Percentiles rank a stretch among this genome's conserved stretches.
Conservation (phyloP, 176 grass and related monocot genomes). For the Eragrostis nindensis region DNA sequence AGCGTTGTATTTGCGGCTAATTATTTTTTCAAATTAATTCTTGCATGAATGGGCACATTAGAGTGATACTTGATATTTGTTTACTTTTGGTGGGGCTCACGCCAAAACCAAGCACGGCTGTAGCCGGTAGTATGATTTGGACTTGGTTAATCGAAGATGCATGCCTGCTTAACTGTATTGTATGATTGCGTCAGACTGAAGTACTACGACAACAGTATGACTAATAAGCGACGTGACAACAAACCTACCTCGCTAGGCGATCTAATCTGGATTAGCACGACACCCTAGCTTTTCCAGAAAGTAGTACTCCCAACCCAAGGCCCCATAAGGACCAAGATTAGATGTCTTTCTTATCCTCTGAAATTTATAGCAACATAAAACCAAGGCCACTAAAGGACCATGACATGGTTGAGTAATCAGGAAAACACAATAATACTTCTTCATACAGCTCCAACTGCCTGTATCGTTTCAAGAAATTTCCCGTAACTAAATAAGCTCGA, state of each 20-base stretch:
- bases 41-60: neutral
- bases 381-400: too few species aligned
- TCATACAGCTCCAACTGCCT: neutral
- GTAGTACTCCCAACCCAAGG: neutral
- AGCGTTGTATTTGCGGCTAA: too few species aligned
- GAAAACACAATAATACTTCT: too few species aligned
- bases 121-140: neutral
- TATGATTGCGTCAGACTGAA: conserved; percentile 1
- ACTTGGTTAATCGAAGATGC: neutral
- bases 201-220: neutral
- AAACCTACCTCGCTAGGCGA: neutral
- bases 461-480: too few species aligned
- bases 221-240: neutral
- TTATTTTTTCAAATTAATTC: neutral
- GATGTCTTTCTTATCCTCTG: conserved; percentile 16
- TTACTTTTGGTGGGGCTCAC: neutral
- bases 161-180: neutral
- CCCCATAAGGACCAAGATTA: neutral
- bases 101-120: neutral
- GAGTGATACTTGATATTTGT: too few species aligned
- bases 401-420: too few species aligned
- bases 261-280: neutral
- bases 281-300: conserved; percentile 35
- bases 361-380: neutral
- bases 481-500: too few species aligned